Evolutionary conservation across 2,329 filamentous ascomycete species (phyloP).

Genomic region (Whalleya microplaca): DNA sequence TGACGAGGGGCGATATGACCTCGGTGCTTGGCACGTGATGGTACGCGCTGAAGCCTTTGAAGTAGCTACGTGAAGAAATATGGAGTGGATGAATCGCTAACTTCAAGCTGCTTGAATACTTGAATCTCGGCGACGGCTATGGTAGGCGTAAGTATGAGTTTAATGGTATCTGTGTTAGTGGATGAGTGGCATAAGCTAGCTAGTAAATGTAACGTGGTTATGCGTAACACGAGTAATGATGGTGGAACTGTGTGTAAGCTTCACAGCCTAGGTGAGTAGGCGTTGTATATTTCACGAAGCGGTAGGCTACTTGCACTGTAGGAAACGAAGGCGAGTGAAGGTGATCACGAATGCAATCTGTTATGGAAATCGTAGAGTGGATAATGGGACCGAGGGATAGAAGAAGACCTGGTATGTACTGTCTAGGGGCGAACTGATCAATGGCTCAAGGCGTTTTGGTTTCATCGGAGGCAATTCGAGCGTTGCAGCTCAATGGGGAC

Average conservation of each 20-base stretch:
- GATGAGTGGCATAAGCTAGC: not conserved
- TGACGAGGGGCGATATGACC: not conserved
- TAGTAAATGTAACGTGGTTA: not conserved
- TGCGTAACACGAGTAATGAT: not conserved
- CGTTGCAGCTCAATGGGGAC: constrained; percentile 13
- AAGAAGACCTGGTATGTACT: too few species aligned
- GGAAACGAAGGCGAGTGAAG: not conserved
- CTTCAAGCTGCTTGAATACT: too few species aligned
- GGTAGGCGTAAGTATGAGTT: not conserved
- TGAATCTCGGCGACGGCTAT: not conserved
- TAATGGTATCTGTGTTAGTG: not conserved
- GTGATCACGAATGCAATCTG: too few species aligned
- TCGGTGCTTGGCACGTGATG: not conserved
- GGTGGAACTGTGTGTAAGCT: not conserved
- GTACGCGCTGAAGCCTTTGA: not conserved
- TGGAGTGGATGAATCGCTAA: not conserved
- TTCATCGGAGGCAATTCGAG: not conserved
- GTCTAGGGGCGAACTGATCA: too few species aligned
- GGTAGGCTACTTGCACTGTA: not conserved
- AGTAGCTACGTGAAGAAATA: not conserved
- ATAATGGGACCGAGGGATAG: too few species aligned
- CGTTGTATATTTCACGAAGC: constrained; percentile 1
- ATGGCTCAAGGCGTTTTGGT: not conserved
- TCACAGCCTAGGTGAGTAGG: not conserved
- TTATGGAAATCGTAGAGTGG: too few species aligned